Percentiles rank a stretch among this genome's conserved stretches.
Conservation (phyloP, 495 filamentous ascomycete genomes). For the Xylaria venustula region DNA sequence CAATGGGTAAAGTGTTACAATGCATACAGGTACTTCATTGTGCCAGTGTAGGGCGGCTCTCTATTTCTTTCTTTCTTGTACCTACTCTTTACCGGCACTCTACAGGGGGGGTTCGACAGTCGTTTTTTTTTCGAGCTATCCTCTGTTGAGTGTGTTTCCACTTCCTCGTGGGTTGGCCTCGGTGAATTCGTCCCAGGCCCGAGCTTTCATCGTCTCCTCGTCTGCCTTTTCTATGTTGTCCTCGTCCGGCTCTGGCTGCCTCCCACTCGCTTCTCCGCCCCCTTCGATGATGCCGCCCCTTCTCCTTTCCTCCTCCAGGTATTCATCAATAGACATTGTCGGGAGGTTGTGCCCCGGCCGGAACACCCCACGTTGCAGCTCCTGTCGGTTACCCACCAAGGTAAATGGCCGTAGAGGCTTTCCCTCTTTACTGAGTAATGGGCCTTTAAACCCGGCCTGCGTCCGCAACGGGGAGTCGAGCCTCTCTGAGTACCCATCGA, state of each 20-base stretch:
- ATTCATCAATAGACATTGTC: slow-evolving; percentile 98
- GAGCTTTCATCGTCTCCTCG: slow-evolving; percentile 85
- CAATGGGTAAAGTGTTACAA: too few relatives aligned
- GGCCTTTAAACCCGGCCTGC: slow-evolving; percentile 53
- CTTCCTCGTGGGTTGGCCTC: slow-evolving; percentile 87
- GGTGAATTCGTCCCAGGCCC: slow-evolving; percentile 92
- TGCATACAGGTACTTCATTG: too few relatives aligned
- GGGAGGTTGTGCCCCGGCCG: slow-evolving; percentile 87
- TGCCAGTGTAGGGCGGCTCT: too few relatives aligned
- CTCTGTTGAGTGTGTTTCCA: slow-evolving; percentile 84
- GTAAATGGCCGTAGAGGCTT: slow-evolving; percentile 93
- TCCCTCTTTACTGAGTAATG: slow-evolving; percentile 75
- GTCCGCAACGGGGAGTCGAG: slow-evolving; percentile 61
- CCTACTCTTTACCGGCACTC: too few relatives aligned
- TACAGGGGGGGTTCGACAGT: too few relatives aligned
- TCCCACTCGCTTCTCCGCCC: slow-evolving; percentile 76
- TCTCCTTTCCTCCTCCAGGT: slow-evolving; percentile 84
- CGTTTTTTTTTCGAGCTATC: too few relatives aligned
- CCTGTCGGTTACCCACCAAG: slow-evolving; percentile 71
- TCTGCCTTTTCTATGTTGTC: slow-evolving; percentile 85
- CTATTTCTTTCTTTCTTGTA: too few relatives aligned
- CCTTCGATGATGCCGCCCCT: slow-evolving; percentile 90
- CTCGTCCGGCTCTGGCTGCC: slow-evolving; percentile 73
- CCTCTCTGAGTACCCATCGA: slow-evolving; percentile 69
- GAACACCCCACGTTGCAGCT: slow-evolving; percentile 82